Evolutionary conservation across 2,329 filamentous ascomycete species (phyloP).

Genomic region (Xylariaceae sp.): DNA sequence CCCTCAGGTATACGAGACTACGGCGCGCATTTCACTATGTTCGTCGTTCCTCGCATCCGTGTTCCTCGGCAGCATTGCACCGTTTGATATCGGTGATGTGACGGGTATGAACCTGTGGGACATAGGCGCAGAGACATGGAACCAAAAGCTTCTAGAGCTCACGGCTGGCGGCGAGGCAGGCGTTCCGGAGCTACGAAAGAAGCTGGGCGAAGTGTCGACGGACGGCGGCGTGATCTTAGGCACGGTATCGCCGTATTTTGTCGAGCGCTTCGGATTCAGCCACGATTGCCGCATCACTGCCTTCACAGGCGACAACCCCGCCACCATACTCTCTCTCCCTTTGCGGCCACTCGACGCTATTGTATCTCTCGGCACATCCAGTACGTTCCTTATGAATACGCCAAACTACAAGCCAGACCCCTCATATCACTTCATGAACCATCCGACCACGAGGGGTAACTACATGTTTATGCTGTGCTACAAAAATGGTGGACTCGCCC

Average conservation of each 20-base stretch:
- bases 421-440: conserved; percentile 96
- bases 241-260: conserved; percentile 71
- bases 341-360: conserved; percentile 86
- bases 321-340: conserved; percentile 87
- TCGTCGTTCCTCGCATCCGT: conserved; percentile 93
- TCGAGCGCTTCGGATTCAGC: conserved; percentile 70
- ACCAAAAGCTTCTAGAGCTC: conserved; percentile 67
- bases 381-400: conserved; percentile 96
- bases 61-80: conserved; percentile 78
- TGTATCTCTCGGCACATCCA: conserved; percentile 89
- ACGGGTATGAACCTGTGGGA: conserved; percentile 98
- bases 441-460: conserved; percentile 80
- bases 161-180: conserved; percentile 56
- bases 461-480: conserved; percentile 99
- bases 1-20: conserved; percentile 74
- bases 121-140: conserved; percentile 68
- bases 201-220: conserved; percentile 72
- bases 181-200: conserved; percentile 61
- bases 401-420: conserved; percentile 85
- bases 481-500: conserved; percentile 92
- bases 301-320: conserved; percentile 93
- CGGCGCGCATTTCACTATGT: conserved; percentile 82
- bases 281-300: conserved; percentile 70
- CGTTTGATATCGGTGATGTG: conserved; percentile 89
- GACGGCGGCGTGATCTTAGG: conserved; percentile 81